Evolutionary conservation across 305 asterid species (phyloP), one percentile per base, ranked within the genome.

Genomic region (Nicotiana rustica): DNA sequence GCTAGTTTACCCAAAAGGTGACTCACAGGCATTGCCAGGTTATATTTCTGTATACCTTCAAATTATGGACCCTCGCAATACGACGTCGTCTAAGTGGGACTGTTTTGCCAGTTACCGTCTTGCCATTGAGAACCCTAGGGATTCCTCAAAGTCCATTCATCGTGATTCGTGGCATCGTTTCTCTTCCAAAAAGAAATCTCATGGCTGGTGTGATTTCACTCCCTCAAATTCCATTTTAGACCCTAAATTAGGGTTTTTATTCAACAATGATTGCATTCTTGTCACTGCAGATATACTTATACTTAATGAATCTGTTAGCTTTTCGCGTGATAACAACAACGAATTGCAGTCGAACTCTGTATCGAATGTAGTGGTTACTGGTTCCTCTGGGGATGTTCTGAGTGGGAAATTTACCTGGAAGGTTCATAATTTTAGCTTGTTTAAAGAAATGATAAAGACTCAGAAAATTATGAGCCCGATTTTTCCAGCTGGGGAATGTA

Each of bases 141-240:
- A 96, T 85, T 33, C 88, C 10, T 84, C 96, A 0, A 96, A 96
- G 87, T 92, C 97, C 6, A 91, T 96, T 83, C 97, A 93, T 86
- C 86, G 98, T 17, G 99, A 96, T 82, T 93, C 97, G 83, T 96
- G 99, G 99, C 99, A 96, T 83, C 91, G 99, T 2, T 96, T 96
- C 69, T 94, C 98, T 0, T 87, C 97, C 31, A 96, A 93, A 88
- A 96, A 96, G 88, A 96, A 94, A 86, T 96, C 99, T 21, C 99
- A 96, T 76, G 99, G 99, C 35, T 96, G 99, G 99, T 96, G 99
- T 82, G 99, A 96, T 91, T 96, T 96, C 47, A 95, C 97, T 13
- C 91, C 97, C 36, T 93, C 92, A 56, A 87, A 82, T 82, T 88
- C 97, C 15, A 92, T 96, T 10, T 84, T 87, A 35, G 99, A 96